These are phyloP conservation scores for Pichiaceae sp. DNA, from an alignment of 1,139 yeast species.

Conservation along the genomic window DNA sequence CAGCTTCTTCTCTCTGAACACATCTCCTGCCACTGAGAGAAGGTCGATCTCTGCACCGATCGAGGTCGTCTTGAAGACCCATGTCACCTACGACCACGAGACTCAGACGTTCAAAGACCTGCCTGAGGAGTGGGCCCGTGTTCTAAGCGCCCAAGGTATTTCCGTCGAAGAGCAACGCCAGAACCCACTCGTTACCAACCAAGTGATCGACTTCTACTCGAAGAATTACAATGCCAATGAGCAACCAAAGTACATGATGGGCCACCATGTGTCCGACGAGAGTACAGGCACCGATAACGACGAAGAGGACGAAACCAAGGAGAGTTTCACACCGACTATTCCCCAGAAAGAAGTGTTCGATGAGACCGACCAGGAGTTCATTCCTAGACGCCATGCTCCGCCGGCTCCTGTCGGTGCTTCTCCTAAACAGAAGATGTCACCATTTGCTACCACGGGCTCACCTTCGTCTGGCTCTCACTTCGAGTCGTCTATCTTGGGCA, in stretches of 20 bases:
- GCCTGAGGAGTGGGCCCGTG: slow-evolving; percentile 86
- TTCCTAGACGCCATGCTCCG: slow-evolving; percentile 26
- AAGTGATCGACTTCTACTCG: slow-evolving; percentile 83
- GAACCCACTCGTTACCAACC: slow-evolving; percentile 69
- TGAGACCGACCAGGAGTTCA: slow-evolving; percentile 12
- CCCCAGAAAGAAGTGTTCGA: neutral
- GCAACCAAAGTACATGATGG: slow-evolving; percentile 58
- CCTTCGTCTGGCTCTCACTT: neutral
- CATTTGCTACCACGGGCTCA: slow-evolving; percentile 2
- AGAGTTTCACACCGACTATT: neutral
- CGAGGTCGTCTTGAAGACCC: slow-evolving; percentile 85
- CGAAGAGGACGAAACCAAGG: slow-evolving; percentile 5
- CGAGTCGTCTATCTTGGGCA: slow-evolving; percentile 11
- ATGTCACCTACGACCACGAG: slow-evolving; percentile 79
- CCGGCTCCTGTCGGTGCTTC: slow-evolving; percentile 21
- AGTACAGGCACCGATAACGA: slow-evolving; percentile 14
- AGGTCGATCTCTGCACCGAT: slow-evolving; percentile 82
- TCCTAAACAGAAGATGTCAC: slow-evolving; percentile 5
- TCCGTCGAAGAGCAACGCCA: slow-evolving; percentile 77
- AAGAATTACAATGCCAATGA: slow-evolving; percentile 56
- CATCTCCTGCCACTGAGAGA: slow-evolving; percentile 28
- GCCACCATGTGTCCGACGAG: slow-evolving; percentile 11
- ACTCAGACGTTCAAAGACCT: slow-evolving; percentile 86
- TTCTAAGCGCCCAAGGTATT: slow-evolving; percentile 80
- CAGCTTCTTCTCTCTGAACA: slow-evolving; percentile 34